Evolutionary conservation across 2,329 filamentous ascomycete genomes (phyloP), one percentile per base, ranked within the genome.

Genomic region (Venturia asperata): DNA sequence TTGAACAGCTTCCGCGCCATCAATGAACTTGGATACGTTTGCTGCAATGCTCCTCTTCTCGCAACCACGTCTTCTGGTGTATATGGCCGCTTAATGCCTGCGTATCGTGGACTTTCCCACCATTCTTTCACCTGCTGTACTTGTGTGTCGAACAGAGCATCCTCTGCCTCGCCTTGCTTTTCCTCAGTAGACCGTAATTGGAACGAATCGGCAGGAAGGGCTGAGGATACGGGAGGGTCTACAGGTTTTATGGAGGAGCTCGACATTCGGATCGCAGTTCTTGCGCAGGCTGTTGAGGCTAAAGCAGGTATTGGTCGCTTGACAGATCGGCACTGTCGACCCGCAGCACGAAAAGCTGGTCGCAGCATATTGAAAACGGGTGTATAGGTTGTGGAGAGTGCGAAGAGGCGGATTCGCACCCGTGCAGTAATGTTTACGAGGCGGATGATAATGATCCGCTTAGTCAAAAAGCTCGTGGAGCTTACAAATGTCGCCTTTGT

Each of bases 1-100:
- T 95, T 88, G 79, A 96, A 99, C 5, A 99, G 83, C 79, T 99
- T 97, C 73, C 91, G 84, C 0, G 93, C 94, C 90, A 96, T 97
- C 68, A 96, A 79, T 17, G 92, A 97, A 78, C 92, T 96, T 0
- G 94, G 90, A 70, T 97, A 97, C 62, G 84, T 85, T 74, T 96
- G 90, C 72, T 91, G 86, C 69, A 97, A 83, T 7, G 91, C 88
- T 11, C 94, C 94, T 67, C 94, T 84, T 81, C 97, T 97, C 77
- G 89, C 92, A 67, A 96, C 93, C 6, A 99, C 89, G 78, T 96
- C 92, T 71, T 88, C 90, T 1, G 92, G 90, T 21, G 88, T 89
- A 76, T 97, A 99, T 13, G 93, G 92, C 58, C 94, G 84, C 80
- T 89, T 94, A 80, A 97, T 97, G 67, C 90, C 93, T 69, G 88